Evolutionary conservation across 176 grass and related monocot species (phyloP).

Genomic region (Aegilops tauschii): DNA sequence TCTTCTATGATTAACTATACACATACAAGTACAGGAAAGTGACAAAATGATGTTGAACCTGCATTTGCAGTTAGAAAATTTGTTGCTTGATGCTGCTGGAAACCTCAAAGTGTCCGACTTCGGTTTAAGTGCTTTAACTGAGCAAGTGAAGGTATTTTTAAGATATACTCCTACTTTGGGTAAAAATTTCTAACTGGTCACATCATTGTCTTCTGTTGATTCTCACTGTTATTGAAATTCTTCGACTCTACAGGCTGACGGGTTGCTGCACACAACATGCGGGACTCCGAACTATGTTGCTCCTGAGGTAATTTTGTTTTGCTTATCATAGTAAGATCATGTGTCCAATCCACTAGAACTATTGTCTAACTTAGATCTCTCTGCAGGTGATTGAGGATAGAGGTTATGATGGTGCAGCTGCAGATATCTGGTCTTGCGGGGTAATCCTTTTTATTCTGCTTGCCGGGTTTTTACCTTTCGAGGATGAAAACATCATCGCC

Average conservation of each 20-base stretch:
- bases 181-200: constrained; percentile 16
- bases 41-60: constrained; percentile 29
- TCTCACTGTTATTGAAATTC: constrained; percentile 21
- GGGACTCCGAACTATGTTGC: constrained; percentile 99
- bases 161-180: not conserved
- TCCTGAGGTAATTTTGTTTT: constrained; percentile 65
- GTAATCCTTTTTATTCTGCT: constrained; percentile 93
- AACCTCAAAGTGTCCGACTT: constrained; percentile 98
- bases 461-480: constrained; percentile 92
- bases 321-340: not conserved
- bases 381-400: constrained; percentile 88
- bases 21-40: constrained; percentile 2
- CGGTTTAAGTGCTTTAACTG: constrained; percentile 92
- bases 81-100: constrained; percentile 84
- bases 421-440: constrained; percentile 98
- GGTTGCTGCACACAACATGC: constrained; percentile 96
- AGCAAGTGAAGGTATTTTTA: constrained; percentile 79
- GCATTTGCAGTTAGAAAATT: constrained; percentile 81
- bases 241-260: constrained; percentile 59
- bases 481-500: constrained; percentile 85
- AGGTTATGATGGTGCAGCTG: constrained; percentile 93
- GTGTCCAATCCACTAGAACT: not conserved
- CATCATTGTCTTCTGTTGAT: constrained; percentile 12
- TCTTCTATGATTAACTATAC: constrained; percentile 24
- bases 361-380: constrained; percentile 25